Percentiles rank a stretch among this genome's conserved stretches.
Evolutionary conservation across 805 yeast genomes (phyloP).

Genomic region (Kodamaea fukazawae): DNA sequence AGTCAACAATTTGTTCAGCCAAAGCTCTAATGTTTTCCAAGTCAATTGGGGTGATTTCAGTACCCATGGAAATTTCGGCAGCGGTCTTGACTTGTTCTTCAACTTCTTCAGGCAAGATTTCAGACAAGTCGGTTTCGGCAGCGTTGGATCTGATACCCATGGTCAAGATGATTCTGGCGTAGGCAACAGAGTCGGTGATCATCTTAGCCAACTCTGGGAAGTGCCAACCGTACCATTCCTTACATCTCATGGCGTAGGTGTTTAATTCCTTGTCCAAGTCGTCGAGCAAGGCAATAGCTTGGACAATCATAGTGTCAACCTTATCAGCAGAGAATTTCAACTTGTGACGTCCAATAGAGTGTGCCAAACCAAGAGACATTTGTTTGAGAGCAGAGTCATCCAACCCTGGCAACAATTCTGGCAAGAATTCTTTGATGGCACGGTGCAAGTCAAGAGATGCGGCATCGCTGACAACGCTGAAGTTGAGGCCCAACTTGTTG

Average conservation of each 20-base stretch:
- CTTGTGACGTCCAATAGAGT: constrained; percentile 97
- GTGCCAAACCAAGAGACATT: constrained; percentile 98
- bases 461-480: constrained; percentile 89
- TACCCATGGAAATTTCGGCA: constrained; percentile 99
- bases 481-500: constrained; percentile 87
- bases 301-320: constrained; percentile 98
- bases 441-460: constrained; percentile 92
- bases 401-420: constrained; percentile 92
- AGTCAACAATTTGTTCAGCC: constrained; percentile 95
- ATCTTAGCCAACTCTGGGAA: constrained; percentile 99
- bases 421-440: constrained; percentile 91
- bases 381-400: constrained; percentile 79
- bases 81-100: constrained; percentile 77
- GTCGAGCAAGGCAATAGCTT: constrained; percentile 95
- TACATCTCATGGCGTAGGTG: constrained; percentile 98
- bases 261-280: constrained; percentile 96
- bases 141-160: constrained; percentile 96
- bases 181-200: constrained; percentile 92
- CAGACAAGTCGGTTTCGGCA: constrained; percentile 74
- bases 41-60: constrained; percentile 92
- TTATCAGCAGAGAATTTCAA: constrained; percentile 96
- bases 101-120: constrained; percentile 45
- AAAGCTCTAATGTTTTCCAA: constrained; percentile 82
- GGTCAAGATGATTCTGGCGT: constrained; percentile 86
- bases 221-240: constrained; percentile 99